Base-by-base conservation (phyloP, 208 protist species). In the Wallacemonas sp. region DNA sequence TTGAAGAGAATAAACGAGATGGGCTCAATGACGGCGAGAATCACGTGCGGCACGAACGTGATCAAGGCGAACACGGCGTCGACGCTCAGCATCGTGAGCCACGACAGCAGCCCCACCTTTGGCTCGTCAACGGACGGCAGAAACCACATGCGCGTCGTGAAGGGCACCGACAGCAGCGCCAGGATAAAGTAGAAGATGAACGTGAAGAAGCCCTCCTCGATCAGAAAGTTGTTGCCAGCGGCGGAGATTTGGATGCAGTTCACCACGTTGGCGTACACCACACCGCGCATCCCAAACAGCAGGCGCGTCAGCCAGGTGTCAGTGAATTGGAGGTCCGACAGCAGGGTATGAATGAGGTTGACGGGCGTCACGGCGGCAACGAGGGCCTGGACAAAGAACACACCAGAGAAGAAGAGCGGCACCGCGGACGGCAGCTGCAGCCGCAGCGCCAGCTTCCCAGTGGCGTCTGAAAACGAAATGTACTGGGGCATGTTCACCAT, bases 121-220 rank as follows among this genome's bases (percentile, higher is more conserved):
- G 88, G 88, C 65, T 94, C 85, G 56, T 91, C 81, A 4, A 89
- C 24, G 0, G 88, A 94, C 0, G 81, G 76, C n/a, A 94, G 69
- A 36, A 94, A 85, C 83, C 84, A 94, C 23, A 87, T 60, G 23
- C 80, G 88, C 8, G 88, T 82, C 2, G 85, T 92, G 63, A 90
- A 94, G 2, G 88, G 85, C 26, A 82, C 68, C 24, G 84, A 85
- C 1, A 90, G 63, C n/a, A 83, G 27, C 4, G 66, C 61, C n/a
- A 92, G 63, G 2, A 90, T n/a, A 29, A 85, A 23, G 52, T 90
- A 88, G 14, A 94, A 38, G 16, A 88, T 14, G 16, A 80, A 72
- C 8, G 83, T 88, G 58, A 71, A 65, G 34, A 70, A 81, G 61
- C 67, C 71, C 27, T 64, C 71, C 4, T 74, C 57, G 41, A 92